Evolutionary conservation across 129 eudicot genomes (phyloP), one percentile per base, ranked within the genome.

Genomic region (Oenanthe sinensis): DNA sequence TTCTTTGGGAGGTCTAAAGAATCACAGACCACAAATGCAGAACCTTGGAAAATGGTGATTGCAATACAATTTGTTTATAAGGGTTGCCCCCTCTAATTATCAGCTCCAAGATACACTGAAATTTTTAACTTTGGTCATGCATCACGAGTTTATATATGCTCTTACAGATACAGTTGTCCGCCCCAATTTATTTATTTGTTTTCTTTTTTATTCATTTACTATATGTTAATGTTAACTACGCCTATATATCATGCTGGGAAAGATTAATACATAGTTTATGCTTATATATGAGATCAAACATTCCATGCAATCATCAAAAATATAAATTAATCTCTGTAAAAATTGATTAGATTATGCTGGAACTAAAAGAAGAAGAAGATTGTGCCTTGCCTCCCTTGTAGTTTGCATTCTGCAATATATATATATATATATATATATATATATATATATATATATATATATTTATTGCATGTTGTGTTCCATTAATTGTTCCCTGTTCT

Each of bases 91-190:
- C 65, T 55, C 3, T 8, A 40, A 71, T 82, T 84, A 48, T 82
- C 83, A 82, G 70, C 83, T 75, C 85, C 88, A 80, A 85, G 91
- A 80, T 79, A 84, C 91, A 85, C 91, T 80, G 86, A 87, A 87
- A 72, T 87, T 85, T 75, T 85, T 79, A 87, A 75, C 3, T 55
- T 58, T 79, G 80, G 49, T 74, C 77, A 76, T 24, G 45, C 0
- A 5, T 60, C 81, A 67, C 22, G 33, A 30, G 72, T 14, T 3
- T 5, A 8, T 26, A 8, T 78, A 8, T 78, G 33, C 13, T 8
- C 16, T 45, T 45, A 72, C 79, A 73, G 42, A n/a, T n/a, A n/a
- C n/a, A n/a, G n/a, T 39, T 10, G 24, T 44, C 43, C 77, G 33
- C 30, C 19, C 44, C 40, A 13, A 52, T 39, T 13, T 62, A 13